Percentiles rank a stretch among this genome's conserved stretches.
These are phyloP conservation scores for Pittosporum tobira DNA, from an alignment of 129 eudicot species.

Conservation along the genomic window DNA sequence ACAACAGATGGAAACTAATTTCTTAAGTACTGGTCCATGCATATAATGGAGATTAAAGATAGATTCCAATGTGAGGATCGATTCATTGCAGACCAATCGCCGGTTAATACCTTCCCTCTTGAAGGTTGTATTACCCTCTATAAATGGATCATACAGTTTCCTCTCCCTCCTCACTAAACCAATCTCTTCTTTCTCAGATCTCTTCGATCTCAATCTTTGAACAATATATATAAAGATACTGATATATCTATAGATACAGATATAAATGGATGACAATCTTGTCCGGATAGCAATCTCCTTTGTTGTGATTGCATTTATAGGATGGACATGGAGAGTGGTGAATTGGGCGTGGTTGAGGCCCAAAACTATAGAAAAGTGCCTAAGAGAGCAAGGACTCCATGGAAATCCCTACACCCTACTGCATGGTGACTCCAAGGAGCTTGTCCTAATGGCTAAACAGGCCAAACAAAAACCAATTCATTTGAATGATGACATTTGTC, in stretches of 20 bases:
- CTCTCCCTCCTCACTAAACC: too few species aligned
- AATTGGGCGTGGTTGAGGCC: conserved; percentile 68
- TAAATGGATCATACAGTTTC: not conserved
- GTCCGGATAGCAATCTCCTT: not conserved
- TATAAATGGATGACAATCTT: conserved; percentile 4
- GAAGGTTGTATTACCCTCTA: conserved; percentile 5
- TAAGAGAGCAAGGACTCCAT: conserved; percentile 53
- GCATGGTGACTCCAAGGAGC: conserved; percentile 57
- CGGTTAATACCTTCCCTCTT: conserved; percentile 16
- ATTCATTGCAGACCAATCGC: conserved; percentile 24
- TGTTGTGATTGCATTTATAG: conserved; percentile 15
- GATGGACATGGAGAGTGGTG: conserved; percentile 43
- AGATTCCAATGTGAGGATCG: too few species aligned
- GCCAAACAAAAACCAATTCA: conserved; percentile 30
- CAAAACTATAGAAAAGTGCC: conserved; percentile 38
- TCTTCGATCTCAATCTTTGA: too few species aligned
- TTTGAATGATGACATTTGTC: conserved; percentile 43
- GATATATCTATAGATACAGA: conserved; percentile 4
- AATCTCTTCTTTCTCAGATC: too few species aligned
- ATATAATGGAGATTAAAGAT: conserved; percentile 6
- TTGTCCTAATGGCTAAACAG: conserved; percentile 32
- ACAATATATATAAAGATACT: too few species aligned
- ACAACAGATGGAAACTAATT: conserved; percentile 1
- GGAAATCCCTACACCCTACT: conserved; percentile 51
- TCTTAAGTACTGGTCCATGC: conserved; percentile 20